Percentiles rank a stretch among this genome's conserved stretches.
These are phyloP conservation scores for Rosa chinensis DNA, from an alignment of 306 rosid species.

Conservation along the genomic window DNA sequence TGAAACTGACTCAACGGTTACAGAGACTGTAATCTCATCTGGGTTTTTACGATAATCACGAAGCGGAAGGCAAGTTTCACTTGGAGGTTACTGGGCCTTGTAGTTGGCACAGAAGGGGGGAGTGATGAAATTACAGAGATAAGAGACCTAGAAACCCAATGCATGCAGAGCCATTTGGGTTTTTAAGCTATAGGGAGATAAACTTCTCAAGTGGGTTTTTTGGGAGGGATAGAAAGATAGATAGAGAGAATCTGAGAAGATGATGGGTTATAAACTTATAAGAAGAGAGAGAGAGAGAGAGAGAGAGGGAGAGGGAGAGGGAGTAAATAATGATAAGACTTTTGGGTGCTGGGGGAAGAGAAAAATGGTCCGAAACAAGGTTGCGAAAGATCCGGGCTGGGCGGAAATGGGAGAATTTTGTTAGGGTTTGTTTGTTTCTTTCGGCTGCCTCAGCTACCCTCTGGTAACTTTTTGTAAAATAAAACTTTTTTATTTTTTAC, in stretches of 20 bases:
- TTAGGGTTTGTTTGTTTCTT: conserved; percentile 35
- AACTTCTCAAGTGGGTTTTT: background rate
- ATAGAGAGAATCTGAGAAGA: conserved; percentile 12
- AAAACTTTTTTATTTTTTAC: conserved; percentile 8
- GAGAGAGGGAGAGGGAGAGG: background rate
- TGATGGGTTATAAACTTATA: background rate
- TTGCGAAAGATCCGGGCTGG: conserved; percentile 84
- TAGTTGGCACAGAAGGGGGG: background rate
- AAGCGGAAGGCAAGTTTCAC: background rate
- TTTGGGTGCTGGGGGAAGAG: conserved; percentile 37
- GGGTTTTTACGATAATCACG: conserved; percentile 30
- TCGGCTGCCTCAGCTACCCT: background rate
- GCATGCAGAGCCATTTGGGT: conserved; percentile 58
- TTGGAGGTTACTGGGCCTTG: background rate
- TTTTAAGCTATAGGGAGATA: background rate
- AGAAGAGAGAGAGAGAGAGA: background rate
- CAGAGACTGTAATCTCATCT: conserved; percentile 8
- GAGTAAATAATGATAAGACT: background rate
- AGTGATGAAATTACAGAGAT: background rate
- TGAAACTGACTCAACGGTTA: conserved; percentile 49
- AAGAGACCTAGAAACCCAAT: background rate
- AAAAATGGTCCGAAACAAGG: conserved; percentile 76
- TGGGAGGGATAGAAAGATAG: background rate
- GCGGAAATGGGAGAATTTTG: conserved; percentile 43
- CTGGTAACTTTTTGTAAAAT: background rate